These are phyloP conservation scores for Metschnikowia baotianmanensis DNA, from an alignment of 805 yeast species.

Conservation along the genomic window DNA sequence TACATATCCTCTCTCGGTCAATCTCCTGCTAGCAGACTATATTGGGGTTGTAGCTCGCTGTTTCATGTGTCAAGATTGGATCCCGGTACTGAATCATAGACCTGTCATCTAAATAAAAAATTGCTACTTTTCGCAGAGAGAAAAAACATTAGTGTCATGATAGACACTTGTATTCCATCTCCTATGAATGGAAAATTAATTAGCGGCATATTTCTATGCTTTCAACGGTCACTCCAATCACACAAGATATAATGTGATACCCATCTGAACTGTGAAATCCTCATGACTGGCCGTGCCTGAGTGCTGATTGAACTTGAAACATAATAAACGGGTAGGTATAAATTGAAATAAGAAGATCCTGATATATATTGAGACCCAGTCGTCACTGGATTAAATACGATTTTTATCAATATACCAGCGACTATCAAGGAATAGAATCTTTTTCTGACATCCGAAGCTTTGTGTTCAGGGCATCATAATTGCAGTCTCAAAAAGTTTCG, in stretches of 20 bases:
- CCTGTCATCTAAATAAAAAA: slow-evolving; percentile 15
- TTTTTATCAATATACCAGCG: no score
- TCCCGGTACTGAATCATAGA: slow-evolving; percentile 11
- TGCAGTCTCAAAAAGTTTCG: no score
- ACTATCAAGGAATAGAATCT: no score
- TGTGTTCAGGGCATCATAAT: no score
- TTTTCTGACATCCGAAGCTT: no score
- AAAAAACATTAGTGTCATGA: slow-evolving; percentile 48
- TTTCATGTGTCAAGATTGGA: not conserved
- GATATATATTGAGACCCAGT: no score
- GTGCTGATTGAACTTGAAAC: no score
- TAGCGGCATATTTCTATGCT: slow-evolving; percentile 1
- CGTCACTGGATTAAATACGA: no score
- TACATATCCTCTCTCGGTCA: not conserved
- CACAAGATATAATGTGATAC: not conserved
- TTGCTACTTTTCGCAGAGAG: not conserved
- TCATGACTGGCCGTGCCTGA: no score
- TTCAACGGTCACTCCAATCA: not conserved
- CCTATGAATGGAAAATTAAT: not conserved
- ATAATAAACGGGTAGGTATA: no score
- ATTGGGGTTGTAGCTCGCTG: not conserved
- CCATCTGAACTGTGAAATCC: no score
- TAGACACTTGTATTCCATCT: not conserved
- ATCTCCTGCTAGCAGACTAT: not conserved
- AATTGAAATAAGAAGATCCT: no score